Percentiles rank a stretch among this genome's conserved stretches.
These are phyloP conservation scores for Austroboletus eburneus DNA, from an alignment of 768 basidiomycete species.

Conservation along the genomic window DNA sequence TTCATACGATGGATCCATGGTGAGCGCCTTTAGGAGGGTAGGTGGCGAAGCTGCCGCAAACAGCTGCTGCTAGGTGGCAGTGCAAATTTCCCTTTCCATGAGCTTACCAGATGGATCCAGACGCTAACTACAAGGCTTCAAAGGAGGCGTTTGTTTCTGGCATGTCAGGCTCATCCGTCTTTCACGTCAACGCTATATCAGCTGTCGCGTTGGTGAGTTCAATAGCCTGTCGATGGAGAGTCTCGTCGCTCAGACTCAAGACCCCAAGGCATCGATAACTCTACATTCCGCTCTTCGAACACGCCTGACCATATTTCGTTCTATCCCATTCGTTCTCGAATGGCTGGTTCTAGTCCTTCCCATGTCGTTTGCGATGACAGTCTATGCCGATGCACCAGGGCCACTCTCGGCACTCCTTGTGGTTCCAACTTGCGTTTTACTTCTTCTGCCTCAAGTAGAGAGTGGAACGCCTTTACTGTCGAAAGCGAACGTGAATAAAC, in stretches of 20 bases:
- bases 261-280: slow-evolving; percentile 59
- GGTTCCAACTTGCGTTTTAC: slow-evolving; percentile 41
- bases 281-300: slow-evolving; percentile 61
- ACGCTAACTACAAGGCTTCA: slow-evolving; percentile 57
- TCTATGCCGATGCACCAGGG: slow-evolving; percentile 58
- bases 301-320: slow-evolving; percentile 38
- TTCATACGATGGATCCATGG: too few relatives aligned
- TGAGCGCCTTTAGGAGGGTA: too few relatives aligned
- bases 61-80: too few relatives aligned
- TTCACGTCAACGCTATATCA: slow-evolving; percentile 67
- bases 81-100: too few relatives aligned
- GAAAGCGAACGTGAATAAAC: slow-evolving; percentile 13
- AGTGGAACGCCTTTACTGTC: slow-evolving; percentile 53
- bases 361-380: slow-evolving; percentile 76
- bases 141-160: slow-evolving; percentile 85
- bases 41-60: too few relatives aligned
- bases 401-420: slow-evolving; percentile 48
- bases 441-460: slow-evolving; percentile 40
- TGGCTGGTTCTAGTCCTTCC: slow-evolving; percentile 70
- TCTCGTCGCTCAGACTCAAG: slow-evolving; percentile 20
- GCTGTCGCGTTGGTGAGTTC: slow-evolving; percentile 55
- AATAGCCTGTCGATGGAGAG: neutral
- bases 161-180: slow-evolving; percentile 64
- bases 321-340: slow-evolving; percentile 44
- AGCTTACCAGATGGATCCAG: slow-evolving; percentile 17